Conservation (phyloP, 108 stramenopile species). For the Hondaea fermentalgiana region DNA sequence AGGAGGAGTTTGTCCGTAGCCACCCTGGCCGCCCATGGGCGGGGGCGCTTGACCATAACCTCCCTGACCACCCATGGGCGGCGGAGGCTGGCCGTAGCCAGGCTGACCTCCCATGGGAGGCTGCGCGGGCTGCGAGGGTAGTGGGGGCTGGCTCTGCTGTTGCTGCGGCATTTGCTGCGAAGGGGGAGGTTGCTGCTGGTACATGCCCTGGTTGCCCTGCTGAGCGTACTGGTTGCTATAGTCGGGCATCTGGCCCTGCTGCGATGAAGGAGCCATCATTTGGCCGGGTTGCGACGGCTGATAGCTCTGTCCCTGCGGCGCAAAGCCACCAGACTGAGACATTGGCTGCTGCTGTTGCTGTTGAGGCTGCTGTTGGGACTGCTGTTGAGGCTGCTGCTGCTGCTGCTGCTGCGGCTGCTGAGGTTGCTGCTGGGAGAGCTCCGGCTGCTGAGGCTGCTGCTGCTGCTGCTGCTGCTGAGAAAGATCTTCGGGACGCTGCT, state of each 20-base stretch:
- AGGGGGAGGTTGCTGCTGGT: neutral
- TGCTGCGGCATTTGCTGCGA: neutral
- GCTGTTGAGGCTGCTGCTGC: neutral
- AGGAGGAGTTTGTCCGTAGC: neutral
- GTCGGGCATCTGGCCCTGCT: no score
- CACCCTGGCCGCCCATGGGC: neutral
- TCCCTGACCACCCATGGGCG: neutral
- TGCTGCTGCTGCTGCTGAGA: neutral
- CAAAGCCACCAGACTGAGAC: neutral
- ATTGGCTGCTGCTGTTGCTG: neutral
- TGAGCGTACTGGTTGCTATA: no score
- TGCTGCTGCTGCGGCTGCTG: slow-evolving; percentile 1
- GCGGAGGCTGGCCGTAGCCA: neutral
- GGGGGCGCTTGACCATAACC: neutral
- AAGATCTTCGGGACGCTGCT: neutral
- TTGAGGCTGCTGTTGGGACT: neutral
- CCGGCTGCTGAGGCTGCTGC: neutral
- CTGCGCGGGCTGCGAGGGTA: neutral
- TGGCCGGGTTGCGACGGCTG: no score
- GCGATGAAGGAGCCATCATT: no score
- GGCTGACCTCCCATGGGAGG: neutral
- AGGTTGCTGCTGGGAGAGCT: neutral
- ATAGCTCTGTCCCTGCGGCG: no score
- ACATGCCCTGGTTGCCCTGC: neutral
- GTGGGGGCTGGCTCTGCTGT: neutral